phyloP scores from a whole-genome alignment of 345 rosid genomes.

The Diplotaxis tenuifolia region DNA sequence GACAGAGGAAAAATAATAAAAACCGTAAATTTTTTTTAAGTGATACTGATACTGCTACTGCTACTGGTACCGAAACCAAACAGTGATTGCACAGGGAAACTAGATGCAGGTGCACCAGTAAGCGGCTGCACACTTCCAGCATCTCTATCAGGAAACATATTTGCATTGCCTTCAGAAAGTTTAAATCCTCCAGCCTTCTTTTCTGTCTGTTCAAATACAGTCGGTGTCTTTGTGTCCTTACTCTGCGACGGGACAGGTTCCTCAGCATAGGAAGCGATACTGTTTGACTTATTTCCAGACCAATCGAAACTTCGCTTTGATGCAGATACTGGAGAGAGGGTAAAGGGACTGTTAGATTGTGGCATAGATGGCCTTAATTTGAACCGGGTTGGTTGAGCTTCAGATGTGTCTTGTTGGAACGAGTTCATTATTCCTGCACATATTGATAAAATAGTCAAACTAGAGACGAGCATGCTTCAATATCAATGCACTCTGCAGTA shows the following conservation, averaged over 20 bases:
- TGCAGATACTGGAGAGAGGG: slow-evolving; percentile 38
- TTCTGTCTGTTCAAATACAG: slow-evolving; percentile 31
- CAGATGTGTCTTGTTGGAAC: slow-evolving; percentile 39
- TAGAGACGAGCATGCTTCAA: neutral
- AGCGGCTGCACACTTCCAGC: neutral
- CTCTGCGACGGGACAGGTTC: slow-evolving; percentile 33
- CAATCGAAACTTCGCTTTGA: slow-evolving; percentile 35
- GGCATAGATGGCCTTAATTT: slow-evolving; percentile 37
- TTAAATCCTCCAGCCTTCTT: slow-evolving; percentile 42
- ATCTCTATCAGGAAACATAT: slow-evolving; percentile 2
- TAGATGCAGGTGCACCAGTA: slow-evolving; percentile 37
- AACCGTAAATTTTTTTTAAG: no score
- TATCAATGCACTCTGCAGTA: slow-evolving; percentile 21
- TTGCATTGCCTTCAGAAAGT: slow-evolving; percentile 36
- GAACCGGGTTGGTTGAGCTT: slow-evolving; percentile 41
- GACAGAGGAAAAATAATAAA: slow-evolving; percentile 7
- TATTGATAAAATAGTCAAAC: slow-evolving; percentile 22
- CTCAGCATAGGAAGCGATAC: slow-evolving; percentile 36
- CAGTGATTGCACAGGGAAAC: slow-evolving; percentile 35
- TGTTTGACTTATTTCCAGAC: slow-evolving; percentile 33
- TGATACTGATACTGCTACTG: slow-evolving; percentile 42
- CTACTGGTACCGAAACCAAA: slow-evolving; percentile 37
- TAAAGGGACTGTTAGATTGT: slow-evolving; percentile 37
- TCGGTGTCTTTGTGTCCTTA: slow-evolving; percentile 37
- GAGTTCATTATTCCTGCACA: slow-evolving; percentile 45